These are phyloP conservation scores for Diplodia scrobiculata DNA, from an alignment of 2,329 filamentous ascomycete genomes.

Conservation along the genomic window DNA sequence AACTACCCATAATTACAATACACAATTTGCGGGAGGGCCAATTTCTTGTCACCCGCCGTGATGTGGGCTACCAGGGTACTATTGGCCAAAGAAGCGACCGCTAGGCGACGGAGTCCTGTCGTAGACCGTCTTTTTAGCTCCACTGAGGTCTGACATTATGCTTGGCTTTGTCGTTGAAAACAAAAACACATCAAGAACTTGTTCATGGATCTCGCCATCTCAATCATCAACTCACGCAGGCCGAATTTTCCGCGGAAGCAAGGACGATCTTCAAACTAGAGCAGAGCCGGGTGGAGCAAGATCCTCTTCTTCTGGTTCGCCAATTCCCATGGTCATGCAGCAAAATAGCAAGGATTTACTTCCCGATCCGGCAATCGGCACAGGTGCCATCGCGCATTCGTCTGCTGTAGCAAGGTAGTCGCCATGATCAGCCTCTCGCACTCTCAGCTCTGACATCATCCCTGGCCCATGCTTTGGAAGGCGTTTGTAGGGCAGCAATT, in stretches of 20 bases:
- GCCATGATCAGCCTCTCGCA: not conserved
- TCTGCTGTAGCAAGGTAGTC: not conserved
- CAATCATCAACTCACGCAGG: not conserved
- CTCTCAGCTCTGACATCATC: conserved; percentile 4
- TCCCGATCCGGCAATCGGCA: not conserved
- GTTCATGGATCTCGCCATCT: not conserved
- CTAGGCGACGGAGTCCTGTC: too few relatives aligned
- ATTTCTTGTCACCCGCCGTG: too few relatives aligned
- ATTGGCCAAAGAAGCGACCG: too few relatives aligned
- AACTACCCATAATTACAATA: too few relatives aligned
- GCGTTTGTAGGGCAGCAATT: not conserved
- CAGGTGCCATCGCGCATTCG: not conserved
- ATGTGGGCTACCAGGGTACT: too few relatives aligned
- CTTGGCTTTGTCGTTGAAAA: too few relatives aligned
- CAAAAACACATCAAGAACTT: too few relatives aligned
- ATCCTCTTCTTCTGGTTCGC: not conserved
- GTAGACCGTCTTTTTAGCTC: too few relatives aligned
- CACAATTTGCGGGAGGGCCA: too few relatives aligned
- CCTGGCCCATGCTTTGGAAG: conserved; percentile 1
- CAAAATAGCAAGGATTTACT: not conserved
- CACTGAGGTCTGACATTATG: too few relatives aligned
- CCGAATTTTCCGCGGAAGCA: not conserved
- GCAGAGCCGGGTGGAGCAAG: not conserved
- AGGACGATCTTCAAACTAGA: not conserved
- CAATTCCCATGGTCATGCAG: not conserved